Base-by-base conservation (phyloP, 129 eudicot species). In the Flaveria linearis region DNA sequence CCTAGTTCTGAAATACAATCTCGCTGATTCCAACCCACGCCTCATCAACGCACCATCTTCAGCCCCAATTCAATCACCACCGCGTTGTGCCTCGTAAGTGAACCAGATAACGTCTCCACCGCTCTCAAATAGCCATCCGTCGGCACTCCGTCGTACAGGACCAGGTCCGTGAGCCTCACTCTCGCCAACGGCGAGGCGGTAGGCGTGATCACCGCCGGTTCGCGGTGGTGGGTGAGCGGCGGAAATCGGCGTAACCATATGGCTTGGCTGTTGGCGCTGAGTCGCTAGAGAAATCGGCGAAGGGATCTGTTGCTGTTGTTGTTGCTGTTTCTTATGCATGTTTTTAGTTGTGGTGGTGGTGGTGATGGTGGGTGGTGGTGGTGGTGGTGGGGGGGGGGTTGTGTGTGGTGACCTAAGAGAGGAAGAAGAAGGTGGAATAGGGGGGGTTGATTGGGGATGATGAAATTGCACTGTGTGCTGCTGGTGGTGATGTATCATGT, bases 61-160 rank as follows among this genome's bases (percentile, higher is more conserved):
- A 12, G 77, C 17, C 46, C 91, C 18, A 94, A 87, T 72, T 89
- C 92, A 76, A 94, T 86, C 68, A 94, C 84, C 3, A 81, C 98
- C 5, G 93, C 96, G 83, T 94, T 94, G 81, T 88, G 83, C 69
- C 87, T 78, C 78, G 76, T 89, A 41, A 94, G 87, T 64, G 98
- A 94, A n/a, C 76, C 82, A 0, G 96, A 89, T 17, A 94, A 83
- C 16, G 88, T 81, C 78, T 91, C 96, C 41, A 94, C 92, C 50
- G 97, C 96, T 87, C 80, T 86, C 42, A 85, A 13, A 78, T 94
- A 94, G 16, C 79, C 50, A n/a, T 68, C 77, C 28, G 80, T 52
- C 5, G 89, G 87, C 20, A 89, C 90, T 9, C 98, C 98, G 26
- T 94, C 98, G 71, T 84, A 87, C 20, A 93, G 86, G 4, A 82